phyloP scores from a whole-genome alignment of 2,329 filamentous ascomycete species.

The Calycina herbarum region DNA sequence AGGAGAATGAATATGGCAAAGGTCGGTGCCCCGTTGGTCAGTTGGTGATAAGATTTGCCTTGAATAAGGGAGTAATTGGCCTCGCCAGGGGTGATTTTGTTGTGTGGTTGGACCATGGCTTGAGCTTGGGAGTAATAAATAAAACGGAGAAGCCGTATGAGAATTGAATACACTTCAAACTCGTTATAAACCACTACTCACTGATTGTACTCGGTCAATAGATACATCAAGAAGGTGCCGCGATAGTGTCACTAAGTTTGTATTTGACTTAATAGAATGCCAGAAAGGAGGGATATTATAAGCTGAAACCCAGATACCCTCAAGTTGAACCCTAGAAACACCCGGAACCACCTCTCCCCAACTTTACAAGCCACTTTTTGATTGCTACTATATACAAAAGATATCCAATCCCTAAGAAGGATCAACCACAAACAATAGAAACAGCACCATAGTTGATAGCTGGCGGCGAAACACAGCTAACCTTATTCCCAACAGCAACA shows the following conservation, averaged over 20 bases:
- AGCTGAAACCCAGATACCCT: not conserved
- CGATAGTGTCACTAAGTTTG: not conserved
- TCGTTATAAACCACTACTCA: not conserved
- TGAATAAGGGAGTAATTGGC: no score
- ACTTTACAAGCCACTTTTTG: not conserved
- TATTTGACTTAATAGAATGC: not conserved
- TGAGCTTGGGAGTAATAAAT: not conserved
- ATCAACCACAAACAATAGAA: conserved; percentile 2
- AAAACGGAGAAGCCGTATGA: not conserved
- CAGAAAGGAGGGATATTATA: not conserved
- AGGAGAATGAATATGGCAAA: no score
- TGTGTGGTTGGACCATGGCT: not conserved
- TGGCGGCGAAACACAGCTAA: conserved; percentile 11
- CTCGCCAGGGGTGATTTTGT: not conserved
- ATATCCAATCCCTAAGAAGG: not conserved
- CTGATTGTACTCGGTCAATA: no score
- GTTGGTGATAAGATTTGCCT: no score
- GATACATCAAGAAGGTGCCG: no score
- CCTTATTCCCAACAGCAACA: conserved; percentile 8
- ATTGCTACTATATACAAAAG: not conserved
- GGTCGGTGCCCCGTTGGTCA: no score
- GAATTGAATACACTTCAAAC: not conserved
- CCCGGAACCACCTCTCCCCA: not conserved
- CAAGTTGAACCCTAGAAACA: not conserved
- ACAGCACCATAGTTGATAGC: conserved; percentile 9